Evolutionary conservation across 176 grass and related monocot species (phyloP).

Genomic region (Panicum miliaceum): DNA sequence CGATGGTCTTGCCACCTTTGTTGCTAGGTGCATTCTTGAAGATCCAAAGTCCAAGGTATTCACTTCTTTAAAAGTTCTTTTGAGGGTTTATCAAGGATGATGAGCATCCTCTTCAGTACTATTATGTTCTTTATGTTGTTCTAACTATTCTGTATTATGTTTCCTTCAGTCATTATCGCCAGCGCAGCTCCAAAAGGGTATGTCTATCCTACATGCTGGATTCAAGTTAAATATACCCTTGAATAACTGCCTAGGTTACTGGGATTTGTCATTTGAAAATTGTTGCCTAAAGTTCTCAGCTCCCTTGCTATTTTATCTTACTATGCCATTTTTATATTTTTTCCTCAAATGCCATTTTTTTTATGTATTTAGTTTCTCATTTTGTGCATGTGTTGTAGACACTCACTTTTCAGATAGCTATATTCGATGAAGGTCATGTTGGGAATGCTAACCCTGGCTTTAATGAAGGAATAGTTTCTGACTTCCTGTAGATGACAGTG

Average conservation of each 20-base stretch:
- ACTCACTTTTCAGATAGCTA: neutral
- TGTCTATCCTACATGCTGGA: conserved; percentile 12
- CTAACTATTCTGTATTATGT: conserved; percentile 54
- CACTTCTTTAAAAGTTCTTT: conserved; percentile 15
- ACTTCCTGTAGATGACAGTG: neutral
- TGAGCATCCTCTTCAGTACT: conserved; percentile 4
- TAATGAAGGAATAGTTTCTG: neutral
- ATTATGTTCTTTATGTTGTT: neutral
- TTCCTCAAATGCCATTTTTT: too few species aligned
- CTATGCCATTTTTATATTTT: neutral
- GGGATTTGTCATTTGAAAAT: neutral
- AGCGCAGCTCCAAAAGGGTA: conserved; percentile 79
- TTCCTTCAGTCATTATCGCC: conserved; percentile 66
- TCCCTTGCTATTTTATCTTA: neutral
- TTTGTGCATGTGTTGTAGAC: neutral
- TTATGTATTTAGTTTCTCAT: too few species aligned
- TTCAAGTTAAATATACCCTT: neutral
- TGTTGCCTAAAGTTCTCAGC: neutral
- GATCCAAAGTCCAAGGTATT: conserved; percentile 85
- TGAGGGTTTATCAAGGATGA: neutral
- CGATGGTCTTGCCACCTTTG: conserved; percentile 81
- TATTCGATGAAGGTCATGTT: neutral
- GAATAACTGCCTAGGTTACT: neutral
- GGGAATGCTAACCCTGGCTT: neutral
- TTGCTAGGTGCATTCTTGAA: conserved; percentile 94